phyloP scores from a whole-genome alignment of 768 basidiomycete genomes.

The Tulasnella sp. region DNA sequence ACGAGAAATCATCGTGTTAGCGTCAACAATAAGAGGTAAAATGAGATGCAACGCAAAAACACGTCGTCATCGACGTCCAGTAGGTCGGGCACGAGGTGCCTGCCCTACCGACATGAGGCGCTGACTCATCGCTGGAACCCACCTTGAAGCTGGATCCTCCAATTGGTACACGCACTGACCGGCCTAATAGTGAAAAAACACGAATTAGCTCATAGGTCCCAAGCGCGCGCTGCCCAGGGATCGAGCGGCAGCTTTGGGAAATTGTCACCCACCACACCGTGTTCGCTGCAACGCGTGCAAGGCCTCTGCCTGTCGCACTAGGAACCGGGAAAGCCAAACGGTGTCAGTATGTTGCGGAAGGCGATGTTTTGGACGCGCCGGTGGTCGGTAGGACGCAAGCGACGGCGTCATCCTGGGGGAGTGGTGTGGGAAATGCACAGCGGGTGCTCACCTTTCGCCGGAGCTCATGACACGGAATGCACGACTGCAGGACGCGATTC shows the following conservation, averaged over 20 bases:
- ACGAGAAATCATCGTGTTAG: neutral
- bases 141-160: slow-evolving; percentile 77
- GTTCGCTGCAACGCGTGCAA: slow-evolving; percentile 81
- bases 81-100: slow-evolving; percentile 8
- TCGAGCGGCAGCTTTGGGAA: slow-evolving; percentile 1
- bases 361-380: neutral
- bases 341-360: slow-evolving; percentile 14
- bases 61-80: slow-evolving; percentile 29
- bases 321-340: slow-evolving; percentile 10
- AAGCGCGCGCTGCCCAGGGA: neutral
- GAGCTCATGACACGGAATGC: slow-evolving; percentile 74
- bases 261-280: slow-evolving; percentile 57
- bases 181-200: slow-evolving; percentile 38
- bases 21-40: neutral
- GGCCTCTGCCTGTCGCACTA: slow-evolving; percentile 88
- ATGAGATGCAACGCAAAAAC: neutral
- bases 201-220: slow-evolving; percentile 14
- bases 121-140: slow-evolving; percentile 22
- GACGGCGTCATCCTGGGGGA: neutral
- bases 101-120: slow-evolving; percentile 12
- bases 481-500: slow-evolving; percentile 83
- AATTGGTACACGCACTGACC: slow-evolving; percentile 93
- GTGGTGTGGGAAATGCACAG: slow-evolving; percentile 1
- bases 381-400: neutral
- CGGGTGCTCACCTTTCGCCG: slow-evolving; percentile 62